A percentile compares a stretch with the other conserved stretches of the same genome.
phyloP scores from a whole-genome alignment of 176 grass and related monocot species.

The Leersia perrieri region DNA sequence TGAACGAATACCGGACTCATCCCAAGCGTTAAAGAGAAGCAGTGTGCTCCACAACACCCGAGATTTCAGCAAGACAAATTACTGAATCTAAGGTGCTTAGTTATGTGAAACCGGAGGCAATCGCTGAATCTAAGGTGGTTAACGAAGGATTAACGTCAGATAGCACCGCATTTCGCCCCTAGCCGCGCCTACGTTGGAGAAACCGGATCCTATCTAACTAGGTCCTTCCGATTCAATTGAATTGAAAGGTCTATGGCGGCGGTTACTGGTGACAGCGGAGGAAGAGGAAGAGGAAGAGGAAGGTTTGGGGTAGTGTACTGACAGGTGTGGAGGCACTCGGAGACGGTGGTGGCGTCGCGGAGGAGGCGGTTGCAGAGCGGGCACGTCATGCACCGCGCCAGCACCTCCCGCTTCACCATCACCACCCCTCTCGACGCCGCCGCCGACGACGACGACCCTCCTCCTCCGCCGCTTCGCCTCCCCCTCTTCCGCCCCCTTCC shows the following conservation, averaged over 20 bases:
- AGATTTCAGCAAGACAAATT: neutral
- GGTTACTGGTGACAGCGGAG: neutral
- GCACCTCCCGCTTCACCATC: conserved; percentile 62
- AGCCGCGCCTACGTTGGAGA: neutral
- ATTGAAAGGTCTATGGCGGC: no score
- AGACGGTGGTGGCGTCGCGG: conserved; percentile 80
- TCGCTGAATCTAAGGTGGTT: neutral
- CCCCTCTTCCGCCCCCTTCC: neutral
- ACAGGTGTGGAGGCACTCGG: conserved; percentile 89
- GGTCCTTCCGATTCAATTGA: no score
- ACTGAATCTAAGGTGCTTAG: neutral
- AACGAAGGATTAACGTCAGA: neutral
- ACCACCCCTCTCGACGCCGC: conserved; percentile 5
- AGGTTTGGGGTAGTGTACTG: no score
- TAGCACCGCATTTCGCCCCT: neutral
- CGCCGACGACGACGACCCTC: no score
- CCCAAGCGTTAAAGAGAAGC: neutral
- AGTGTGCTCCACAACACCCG: no score
- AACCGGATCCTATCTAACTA: neutral
- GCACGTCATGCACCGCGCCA: conserved; percentile 59
- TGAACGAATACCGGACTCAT: neutral
- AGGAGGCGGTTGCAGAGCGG: conserved; percentile 68
- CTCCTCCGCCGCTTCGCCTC: neutral
- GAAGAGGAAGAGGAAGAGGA: neutral
- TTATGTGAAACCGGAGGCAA: no score